phyloP scores from a whole-genome alignment of 345 rosid species.

The Aurinia saxatilis region DNA sequence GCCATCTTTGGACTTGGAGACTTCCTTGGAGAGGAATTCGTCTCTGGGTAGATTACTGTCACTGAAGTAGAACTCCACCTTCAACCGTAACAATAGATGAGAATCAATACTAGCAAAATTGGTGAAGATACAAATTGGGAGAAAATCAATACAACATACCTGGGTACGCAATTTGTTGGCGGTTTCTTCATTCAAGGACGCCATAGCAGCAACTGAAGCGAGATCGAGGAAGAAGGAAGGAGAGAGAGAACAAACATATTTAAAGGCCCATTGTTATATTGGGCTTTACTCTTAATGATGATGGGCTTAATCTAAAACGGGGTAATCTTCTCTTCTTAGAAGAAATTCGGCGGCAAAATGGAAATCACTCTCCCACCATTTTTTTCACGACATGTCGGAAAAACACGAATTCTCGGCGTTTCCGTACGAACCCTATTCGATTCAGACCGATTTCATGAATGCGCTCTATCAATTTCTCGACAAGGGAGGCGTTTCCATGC shows the following conservation, averaged over 20 bases:
- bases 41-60: slow-evolving; percentile 35
- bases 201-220: background rate
- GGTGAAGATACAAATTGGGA: background rate
- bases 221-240: background rate
- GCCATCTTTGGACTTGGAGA: slow-evolving; percentile 29
- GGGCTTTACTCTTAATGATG: background rate
- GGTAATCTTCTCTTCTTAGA: background rate
- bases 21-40: slow-evolving; percentile 21
- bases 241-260: background rate
- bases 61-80: slow-evolving; percentile 41
- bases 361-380: too few species aligned
- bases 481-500: slow-evolving; percentile 88
- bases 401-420: slow-evolving; percentile 48
- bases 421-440: slow-evolving; percentile 75
- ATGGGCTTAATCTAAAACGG: background rate
- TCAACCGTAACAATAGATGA: background rate
- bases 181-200: slow-evolving; percentile 16
- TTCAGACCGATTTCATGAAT: slow-evolving; percentile 78
- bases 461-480: slow-evolving; percentile 74
- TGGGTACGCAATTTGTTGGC: slow-evolving; percentile 7
- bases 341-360: slow-evolving; percentile 21
- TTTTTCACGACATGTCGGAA: slow-evolving; percentile 20
- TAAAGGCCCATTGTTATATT: background rate
- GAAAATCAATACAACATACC: background rate
- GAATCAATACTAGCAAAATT: background rate